phyloP scores from a whole-genome alignment of 768 basidiomycete genomes.

The Suillus subaureus region DNA sequence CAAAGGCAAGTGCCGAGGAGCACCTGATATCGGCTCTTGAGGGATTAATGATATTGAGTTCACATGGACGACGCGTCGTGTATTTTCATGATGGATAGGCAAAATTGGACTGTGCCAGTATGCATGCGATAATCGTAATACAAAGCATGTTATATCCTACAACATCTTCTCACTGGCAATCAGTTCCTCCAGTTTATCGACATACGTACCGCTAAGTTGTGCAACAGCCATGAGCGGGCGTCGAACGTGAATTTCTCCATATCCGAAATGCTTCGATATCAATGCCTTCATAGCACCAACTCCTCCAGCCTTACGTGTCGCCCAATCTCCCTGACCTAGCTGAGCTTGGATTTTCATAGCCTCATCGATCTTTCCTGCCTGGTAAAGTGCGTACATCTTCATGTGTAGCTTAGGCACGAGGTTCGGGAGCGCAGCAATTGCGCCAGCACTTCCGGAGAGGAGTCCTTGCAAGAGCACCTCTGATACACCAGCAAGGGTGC shows the following conservation, averaged over 20 bases:
- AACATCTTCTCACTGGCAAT: slow-evolving; percentile 46
- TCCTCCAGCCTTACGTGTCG: slow-evolving; percentile 61
- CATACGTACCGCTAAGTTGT: slow-evolving; percentile 41
- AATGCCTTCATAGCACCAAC: slow-evolving; percentile 70
- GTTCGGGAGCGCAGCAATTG: slow-evolving; percentile 67
- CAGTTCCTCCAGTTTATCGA: slow-evolving; percentile 44
- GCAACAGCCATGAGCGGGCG: slow-evolving; percentile 50
- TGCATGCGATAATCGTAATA: slow-evolving; percentile 2
- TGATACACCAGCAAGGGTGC: slow-evolving; percentile 75
- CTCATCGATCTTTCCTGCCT: slow-evolving; percentile 55
- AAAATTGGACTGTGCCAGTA: not conserved
- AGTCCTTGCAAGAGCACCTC: slow-evolving; percentile 70
- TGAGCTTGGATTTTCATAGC: slow-evolving; percentile 63
- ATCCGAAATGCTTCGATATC: slow-evolving; percentile 63
- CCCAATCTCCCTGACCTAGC: slow-evolving; percentile 70
- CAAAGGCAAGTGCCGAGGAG: not conserved
- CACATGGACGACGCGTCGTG: not conserved
- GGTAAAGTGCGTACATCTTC: slow-evolving; percentile 49
- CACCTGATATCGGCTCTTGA: not conserved
- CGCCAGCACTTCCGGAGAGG: slow-evolving; percentile 61
- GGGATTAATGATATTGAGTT: not conserved
- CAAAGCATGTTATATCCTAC: slow-evolving; percentile 14
- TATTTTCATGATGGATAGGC: not conserved
- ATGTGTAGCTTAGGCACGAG: slow-evolving; percentile 61
- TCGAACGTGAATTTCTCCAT: slow-evolving; percentile 53